Percentiles rank a stretch among this genome's conserved stretches.
These are phyloP conservation scores for Dactylellina parvicollis DNA, from an alignment of 2,329 filamentous ascomycete genomes.

Conservation along the genomic window DNA sequence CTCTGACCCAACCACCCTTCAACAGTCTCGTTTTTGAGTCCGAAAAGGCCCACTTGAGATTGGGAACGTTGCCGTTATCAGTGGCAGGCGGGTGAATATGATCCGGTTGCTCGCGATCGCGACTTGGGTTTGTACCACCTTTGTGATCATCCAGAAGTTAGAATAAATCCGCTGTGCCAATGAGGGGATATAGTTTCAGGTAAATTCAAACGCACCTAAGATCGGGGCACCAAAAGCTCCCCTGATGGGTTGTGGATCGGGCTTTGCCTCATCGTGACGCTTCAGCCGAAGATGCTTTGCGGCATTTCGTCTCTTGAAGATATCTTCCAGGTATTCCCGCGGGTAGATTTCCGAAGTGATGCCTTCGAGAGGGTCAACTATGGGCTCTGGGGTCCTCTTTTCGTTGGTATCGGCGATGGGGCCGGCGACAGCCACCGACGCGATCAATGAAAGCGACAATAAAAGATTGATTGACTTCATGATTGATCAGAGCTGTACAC, in stretches of 20 bases:
- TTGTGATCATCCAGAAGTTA: not conserved
- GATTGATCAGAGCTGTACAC: not conserved
- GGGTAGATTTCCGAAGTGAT: conserved; percentile 45
- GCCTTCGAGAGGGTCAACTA: conserved; percentile 25
- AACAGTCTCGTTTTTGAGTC: conserved; percentile 46
- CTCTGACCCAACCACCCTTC: conserved; percentile 73
- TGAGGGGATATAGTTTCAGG: not conserved
- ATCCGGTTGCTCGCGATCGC: conserved; percentile 72
- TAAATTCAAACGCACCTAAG: conserved; percentile 63
- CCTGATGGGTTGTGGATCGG: conserved; percentile 32
- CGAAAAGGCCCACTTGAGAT: conserved; percentile 60
- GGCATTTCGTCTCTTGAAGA: conserved; percentile 27
- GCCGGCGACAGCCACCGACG: not conserved
- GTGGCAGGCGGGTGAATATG: conserved; percentile 71
- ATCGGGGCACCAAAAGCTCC: conserved; percentile 65
- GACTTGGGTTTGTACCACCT: conserved; percentile 72
- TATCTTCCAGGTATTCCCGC: conserved; percentile 45
- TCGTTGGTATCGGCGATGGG: conserved; percentile 24
- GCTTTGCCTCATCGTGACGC: conserved; percentile 28
- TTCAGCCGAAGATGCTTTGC: conserved; percentile 50
- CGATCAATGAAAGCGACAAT: conserved; percentile 8
- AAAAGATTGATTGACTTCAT: conserved; percentile 32
- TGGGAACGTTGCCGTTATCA: conserved; percentile 72
- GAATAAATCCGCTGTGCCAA: not conserved
- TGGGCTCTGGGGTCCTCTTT: conserved; percentile 11